Conservation (phyloP, 2,329 filamentous ascomycete genomes). For the Colletotrichum cordylinicola region DNA sequence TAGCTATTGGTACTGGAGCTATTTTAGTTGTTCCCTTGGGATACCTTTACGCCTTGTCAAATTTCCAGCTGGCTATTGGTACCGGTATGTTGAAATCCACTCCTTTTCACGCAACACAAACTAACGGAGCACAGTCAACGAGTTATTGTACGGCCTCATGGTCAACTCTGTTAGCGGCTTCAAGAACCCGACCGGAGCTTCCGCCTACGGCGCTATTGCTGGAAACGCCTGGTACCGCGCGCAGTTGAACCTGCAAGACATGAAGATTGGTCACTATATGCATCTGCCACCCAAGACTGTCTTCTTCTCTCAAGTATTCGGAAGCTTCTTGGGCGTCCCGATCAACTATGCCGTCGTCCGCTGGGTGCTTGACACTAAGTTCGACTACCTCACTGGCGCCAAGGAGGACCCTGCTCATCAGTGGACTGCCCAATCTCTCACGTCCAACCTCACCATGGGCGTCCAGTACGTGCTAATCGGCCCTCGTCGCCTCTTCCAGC, state of each 20-base stretch:
- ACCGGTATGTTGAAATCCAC: not conserved
- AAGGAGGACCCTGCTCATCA: slow-evolving; percentile 61
- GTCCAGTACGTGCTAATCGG: slow-evolving; percentile 66
- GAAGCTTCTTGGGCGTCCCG: slow-evolving; percentile 62
- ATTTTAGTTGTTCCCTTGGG: slow-evolving; percentile 62
- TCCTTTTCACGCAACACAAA: no score
- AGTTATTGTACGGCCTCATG: slow-evolving; percentile 66
- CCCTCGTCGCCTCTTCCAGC: slow-evolving; percentile 45
- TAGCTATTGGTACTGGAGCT: slow-evolving; percentile 60
- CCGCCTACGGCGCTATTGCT: slow-evolving; percentile 62
- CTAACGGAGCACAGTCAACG: slow-evolving; percentile 42
- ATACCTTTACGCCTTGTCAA: slow-evolving; percentile 66
- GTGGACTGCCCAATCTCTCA: slow-evolving; percentile 64
- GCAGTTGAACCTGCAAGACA: slow-evolving; percentile 60
- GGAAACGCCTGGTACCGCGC: slow-evolving; percentile 67
- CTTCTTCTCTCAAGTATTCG: slow-evolving; percentile 67
- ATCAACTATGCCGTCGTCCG: slow-evolving; percentile 67
- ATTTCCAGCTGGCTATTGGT: slow-evolving; percentile 44
- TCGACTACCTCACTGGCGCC: slow-evolving; percentile 57
- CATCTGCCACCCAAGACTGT: slow-evolving; percentile 63
- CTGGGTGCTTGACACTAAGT: slow-evolving; percentile 64
- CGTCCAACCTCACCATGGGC: slow-evolving; percentile 56
- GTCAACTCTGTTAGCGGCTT: slow-evolving; percentile 48
- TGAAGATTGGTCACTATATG: slow-evolving; percentile 53
- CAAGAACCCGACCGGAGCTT: slow-evolving; percentile 63